Percentiles rank a stretch among this genome's conserved stretches.
phyloP scores from a whole-genome alignment of 2,329 filamentous ascomycete genomes.

The Sporothrix phasma region DNA sequence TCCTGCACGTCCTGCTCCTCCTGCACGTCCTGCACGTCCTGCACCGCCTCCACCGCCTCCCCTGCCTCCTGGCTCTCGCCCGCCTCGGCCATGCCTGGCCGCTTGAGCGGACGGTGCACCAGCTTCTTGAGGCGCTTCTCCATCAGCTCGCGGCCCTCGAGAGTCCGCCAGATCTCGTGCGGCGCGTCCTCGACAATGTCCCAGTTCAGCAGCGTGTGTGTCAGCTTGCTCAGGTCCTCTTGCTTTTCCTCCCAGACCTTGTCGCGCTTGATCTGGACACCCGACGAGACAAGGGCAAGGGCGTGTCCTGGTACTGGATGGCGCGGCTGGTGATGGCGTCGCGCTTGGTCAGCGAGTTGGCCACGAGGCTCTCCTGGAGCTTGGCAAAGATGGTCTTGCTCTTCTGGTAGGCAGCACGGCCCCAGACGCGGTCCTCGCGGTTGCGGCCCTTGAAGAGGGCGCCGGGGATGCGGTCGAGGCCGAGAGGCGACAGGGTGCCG shows the following conservation, averaged over 20 bases:
- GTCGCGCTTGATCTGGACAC: conserved; percentile 55
- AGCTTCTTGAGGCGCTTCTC: conserved; percentile 69
- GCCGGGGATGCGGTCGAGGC: conserved; percentile 67
- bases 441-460: conserved; percentile 74
- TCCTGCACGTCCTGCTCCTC: no score
- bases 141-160: conserved; percentile 61
- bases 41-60: no score
- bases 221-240: conserved; percentile 70
- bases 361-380: conserved; percentile 86
- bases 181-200: conserved; percentile 78
- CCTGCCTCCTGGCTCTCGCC: no score
- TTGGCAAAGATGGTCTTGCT: conserved; percentile 83
- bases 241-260: conserved; percentile 74
- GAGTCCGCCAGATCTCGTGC: conserved; percentile 74
- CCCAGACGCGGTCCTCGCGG: conserved; percentile 76
- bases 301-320: conserved; percentile 67
- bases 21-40: neutral
- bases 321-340: conserved; percentile 70
- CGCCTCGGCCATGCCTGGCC: neutral
- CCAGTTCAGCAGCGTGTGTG: conserved; percentile 70
- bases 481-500: conserved; percentile 78
- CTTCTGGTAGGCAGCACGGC: conserved; percentile 64
- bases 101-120: conserved; percentile 31
- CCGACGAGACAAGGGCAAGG: conserved; percentile 78
- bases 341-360: conserved; percentile 70